Evolutionary conservation across 1,284 basidiomycete species (phyloP), one percentile per base, ranked within the genome.

Genomic region (Marasmius oreades): DNA sequence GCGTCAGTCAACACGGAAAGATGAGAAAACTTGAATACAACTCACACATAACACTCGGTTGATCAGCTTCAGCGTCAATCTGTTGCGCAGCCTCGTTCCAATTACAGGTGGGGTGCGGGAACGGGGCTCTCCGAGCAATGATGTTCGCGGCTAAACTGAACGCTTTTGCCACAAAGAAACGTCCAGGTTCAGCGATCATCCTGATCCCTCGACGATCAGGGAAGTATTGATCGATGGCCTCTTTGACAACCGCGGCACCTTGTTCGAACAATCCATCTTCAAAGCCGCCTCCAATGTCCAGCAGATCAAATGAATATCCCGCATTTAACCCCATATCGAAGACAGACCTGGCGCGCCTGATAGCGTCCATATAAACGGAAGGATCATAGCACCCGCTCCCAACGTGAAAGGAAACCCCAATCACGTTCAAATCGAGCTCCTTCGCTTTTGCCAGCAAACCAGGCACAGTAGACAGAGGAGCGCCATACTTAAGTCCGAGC

Each of bases 361-460:
- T 84, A 28, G 96, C 97, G 70, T 98, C 95, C 37, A 85, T 84
- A 69, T 96, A 99, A 42, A 92, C 90, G 46, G 84, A 77, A 7
- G 95, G 86, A 71, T 99, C 95, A 70, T 93, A 98, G 75, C 93
- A 97, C 2, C 97, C 97, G 59, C 91, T 94, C 10, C 97, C 97
- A 52, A 98, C 97, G 71, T 99, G 97, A 84, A 99, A 99, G 69
- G 90, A 93, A 53, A 98, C 93, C 34, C 97, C 97, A 51, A 98
- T 81, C 53, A 99, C 93, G 67, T 95, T 82, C 53, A 99, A 80
- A 23, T 80, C 76, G 34, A 98, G 81, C 67, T 92, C 86, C 63
- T 80, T 81, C 0, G 96, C 97, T 64, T 88, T 90, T 16, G 78
- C 73, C 46, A 99, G 79, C 24, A 99, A 80, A 6, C 78, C 80